Percentiles rank a stretch among this genome's conserved stretches.
Conservation (phyloP, 208 protist species). For the Sergeia podlipaevii region DNA sequence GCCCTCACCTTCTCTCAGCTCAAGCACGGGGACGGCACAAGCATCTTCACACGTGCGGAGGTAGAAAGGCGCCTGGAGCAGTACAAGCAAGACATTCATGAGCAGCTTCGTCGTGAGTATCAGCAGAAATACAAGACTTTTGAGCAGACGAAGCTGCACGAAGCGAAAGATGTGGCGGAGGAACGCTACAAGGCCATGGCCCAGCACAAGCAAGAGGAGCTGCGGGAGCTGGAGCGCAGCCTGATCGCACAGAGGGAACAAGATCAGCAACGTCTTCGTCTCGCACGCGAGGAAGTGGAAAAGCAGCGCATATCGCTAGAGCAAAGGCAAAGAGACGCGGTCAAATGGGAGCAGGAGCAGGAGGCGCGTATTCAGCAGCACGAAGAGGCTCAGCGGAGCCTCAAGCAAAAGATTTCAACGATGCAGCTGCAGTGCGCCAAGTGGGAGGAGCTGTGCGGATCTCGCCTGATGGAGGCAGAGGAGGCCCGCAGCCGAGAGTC, state of each 20-base stretch:
- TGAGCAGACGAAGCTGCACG: slow-evolving; percentile 47
- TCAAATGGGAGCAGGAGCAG: slow-evolving; percentile 29
- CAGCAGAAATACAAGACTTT: slow-evolving; percentile 67
- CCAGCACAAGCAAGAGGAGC: slow-evolving; percentile 64
- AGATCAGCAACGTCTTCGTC: slow-evolving; percentile 55
- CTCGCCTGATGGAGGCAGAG: slow-evolving; percentile 69
- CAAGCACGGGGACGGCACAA: slow-evolving; percentile 4
- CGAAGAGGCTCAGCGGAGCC: slow-evolving; percentile 21
- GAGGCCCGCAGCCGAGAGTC: slow-evolving; percentile 56
- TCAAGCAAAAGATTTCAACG: slow-evolving; percentile 43
- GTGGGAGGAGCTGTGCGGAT: slow-evolving; percentile 74
- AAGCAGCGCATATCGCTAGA: slow-evolving; percentile 57
- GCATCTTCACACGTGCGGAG: slow-evolving; percentile 53
- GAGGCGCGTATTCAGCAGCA: slow-evolving; percentile 24
- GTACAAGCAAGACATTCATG: slow-evolving; percentile 68
- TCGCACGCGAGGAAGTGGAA: slow-evolving; percentile 59
- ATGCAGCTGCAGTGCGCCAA: slow-evolving; percentile 47
- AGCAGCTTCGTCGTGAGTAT: slow-evolving; percentile 69
- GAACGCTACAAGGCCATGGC: slow-evolving; percentile 43
- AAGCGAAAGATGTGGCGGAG: slow-evolving; percentile 48
- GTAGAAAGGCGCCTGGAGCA: slow-evolving; percentile 71
- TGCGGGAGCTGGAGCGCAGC: slow-evolving; percentile 49
- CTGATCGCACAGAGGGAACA: slow-evolving; percentile 50
- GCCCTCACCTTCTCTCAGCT: slow-evolving; percentile 71
- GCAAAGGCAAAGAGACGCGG: slow-evolving; percentile 41